Percentiles rank a stretch among this genome's conserved stretches.
Conservation (phyloP, 228 moss, liverwort and hornwort genomes). For the Sphagnum fallax region DNA sequence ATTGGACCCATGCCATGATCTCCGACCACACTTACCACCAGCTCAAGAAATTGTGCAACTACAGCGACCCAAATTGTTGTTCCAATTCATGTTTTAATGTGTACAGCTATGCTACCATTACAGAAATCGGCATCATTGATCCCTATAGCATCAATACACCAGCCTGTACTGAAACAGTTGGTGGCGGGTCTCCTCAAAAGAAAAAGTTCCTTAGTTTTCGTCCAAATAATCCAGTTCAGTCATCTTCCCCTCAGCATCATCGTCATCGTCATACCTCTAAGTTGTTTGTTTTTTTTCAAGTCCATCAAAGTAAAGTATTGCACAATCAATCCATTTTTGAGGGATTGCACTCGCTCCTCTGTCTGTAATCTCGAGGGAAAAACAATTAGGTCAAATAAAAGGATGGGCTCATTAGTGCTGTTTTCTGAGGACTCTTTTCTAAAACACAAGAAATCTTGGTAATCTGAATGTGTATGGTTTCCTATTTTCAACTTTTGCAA, state of each 20-base stretch:
- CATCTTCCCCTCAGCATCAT: not conserved
- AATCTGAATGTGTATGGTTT: not conserved
- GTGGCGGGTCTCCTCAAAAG: constrained; percentile 8
- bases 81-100: constrained; percentile 10
- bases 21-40: constrained; percentile 42
- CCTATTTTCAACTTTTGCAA: no score
- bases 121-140: constrained; percentile 61
- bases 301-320: not conserved
- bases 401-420: no score
- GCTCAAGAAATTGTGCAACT: constrained; percentile 22
- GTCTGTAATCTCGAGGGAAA: not conserved
- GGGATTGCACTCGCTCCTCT: not conserved
- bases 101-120: constrained; percentile 6
- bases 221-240: constrained; percentile 29
- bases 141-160: constrained; percentile 62
- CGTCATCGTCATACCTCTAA: not conserved
- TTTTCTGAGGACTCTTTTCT: no score
- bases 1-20: constrained; percentile 59
- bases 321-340: no score
- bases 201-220: constrained; percentile 10
- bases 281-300: not conserved
- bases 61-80: constrained; percentile 1
- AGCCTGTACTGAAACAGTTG: constrained; percentile 5
- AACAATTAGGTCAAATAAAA: not conserved
- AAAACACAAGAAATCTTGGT: not conserved